Base-by-base conservation (phyloP, 1,284 basidiomycete species). In the Afroboletus lepidellus region DNA sequence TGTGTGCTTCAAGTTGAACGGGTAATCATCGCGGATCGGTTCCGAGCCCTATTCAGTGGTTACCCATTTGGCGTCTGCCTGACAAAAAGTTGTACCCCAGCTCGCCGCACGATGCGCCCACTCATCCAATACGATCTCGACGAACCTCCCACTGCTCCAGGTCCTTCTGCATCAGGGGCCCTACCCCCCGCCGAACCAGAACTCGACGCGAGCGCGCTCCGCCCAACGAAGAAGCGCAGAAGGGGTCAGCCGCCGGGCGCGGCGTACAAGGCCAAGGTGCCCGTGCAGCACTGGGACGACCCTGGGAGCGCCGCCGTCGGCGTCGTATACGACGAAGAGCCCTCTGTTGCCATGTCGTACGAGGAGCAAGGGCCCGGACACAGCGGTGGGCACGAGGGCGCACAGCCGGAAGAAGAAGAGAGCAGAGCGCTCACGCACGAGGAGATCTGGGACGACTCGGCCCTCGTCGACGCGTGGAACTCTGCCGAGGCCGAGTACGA, bases 371-470 rank as follows among this genome's bases (percentile, higher is more conserved):
- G 60, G 38, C 52, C n/a, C 20, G 51, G 37, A 7, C 41, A 42
- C 37, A 55, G 23, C 16, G 51, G 48, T 15, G 59, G 36, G n/a
- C 46, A 9, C 8, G 48, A 20, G 33, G 59, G 53, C 9, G 52
- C 47, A 12, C 49, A 51, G 8, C 51, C 46, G 9, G 55, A 57
- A 5, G 72, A 72, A 9, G 71, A 73, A 44, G 77, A 79, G 60
- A 81, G 80, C 57, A 74, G 83, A 45, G 76, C 81, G 51, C 74
- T 90, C 51, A 83, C 83, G 5, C 77, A 85, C 36, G 78, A 83
- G 46, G 89, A 91, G 61, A 82, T 90, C 36, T 91, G 88, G 88
- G 89, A 92, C 59, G 88, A 92, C 63, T 85, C 86, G 37, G 87
- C 85, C 4, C 77, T 92, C 52, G 79, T 91, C 39, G 77, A 85